A percentile compares a stretch with the other conserved stretches of the same genome.
phyloP scores from a whole-genome alignment of 129 eudicot species.

The Centaurea solstitialis region DNA sequence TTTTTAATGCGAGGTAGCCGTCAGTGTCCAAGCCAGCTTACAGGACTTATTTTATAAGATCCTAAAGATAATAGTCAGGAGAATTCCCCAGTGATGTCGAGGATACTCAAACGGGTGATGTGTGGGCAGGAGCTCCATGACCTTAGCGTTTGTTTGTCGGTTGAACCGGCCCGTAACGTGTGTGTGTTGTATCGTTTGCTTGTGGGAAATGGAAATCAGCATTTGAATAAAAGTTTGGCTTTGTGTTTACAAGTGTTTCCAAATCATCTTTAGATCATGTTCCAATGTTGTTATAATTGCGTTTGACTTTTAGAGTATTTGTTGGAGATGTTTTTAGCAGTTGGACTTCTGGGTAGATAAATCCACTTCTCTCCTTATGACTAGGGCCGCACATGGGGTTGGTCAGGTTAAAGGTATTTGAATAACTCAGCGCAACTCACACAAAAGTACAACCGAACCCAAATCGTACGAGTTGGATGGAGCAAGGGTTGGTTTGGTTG shows the following conservation, averaged over 20 bases:
- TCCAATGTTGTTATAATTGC: neutral
- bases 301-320: neutral
- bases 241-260: neutral
- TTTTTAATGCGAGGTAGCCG: neutral
- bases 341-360: neutral
- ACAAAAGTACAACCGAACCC: no score
- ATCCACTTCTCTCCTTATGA: neutral
- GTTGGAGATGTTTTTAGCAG: neutral
- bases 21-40: neutral
- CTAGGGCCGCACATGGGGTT: no score
- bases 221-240: constrained; percentile 27
- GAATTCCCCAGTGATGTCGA: neutral
- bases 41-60: neutral
- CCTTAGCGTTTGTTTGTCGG: neutral
- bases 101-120: neutral
- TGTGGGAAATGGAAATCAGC: constrained; percentile 22
- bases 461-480: no score
- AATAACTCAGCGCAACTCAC: no score
- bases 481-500: no score
- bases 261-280: neutral
- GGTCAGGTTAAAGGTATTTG: no score
- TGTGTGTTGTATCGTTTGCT: constrained; percentile 10
- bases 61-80: neutral
- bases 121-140: neutral
- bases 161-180: neutral